Base-by-base conservation (phyloP, 805 yeast genomes). In the Metschnikowia amazonensis region DNA sequence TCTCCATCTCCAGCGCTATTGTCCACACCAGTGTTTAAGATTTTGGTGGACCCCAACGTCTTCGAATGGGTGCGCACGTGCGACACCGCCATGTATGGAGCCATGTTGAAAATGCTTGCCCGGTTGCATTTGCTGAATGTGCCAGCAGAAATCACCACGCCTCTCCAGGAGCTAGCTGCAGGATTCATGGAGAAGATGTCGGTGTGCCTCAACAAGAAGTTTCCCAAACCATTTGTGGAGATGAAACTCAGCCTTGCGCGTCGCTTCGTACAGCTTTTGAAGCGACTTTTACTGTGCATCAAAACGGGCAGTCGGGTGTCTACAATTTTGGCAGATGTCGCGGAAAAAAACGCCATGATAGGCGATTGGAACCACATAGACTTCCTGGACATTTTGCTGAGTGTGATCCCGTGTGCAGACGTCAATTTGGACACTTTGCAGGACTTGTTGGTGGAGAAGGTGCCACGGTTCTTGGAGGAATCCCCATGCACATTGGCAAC, bases 41-140 rank as follows among this genome's bases (percentile, higher is more conserved):
- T 87, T 18, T 77, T 82, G 57, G 70, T 70, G 5, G 67, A 76
- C 9, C 76, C 76, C 11, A 63, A 66, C 5, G 56, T 81, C 11
- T 56, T 70, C 4, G 74, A 74, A 13, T 88, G 96, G 95, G 73
- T 85, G n/a, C 55, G 72, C 27, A 66, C 75, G 38, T 84, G 89
- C 59, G 96, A 89, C 60, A 56, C 74, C 48, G 67, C 76, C n/a
- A 75, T 83, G 65, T 86, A 83, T 63, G 68, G 67, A 34, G 58
- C 70, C 3, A 64, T 76, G 59, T 69, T 83, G 18, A 77, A 76
- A 52, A 74, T 82, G 76, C 64, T 88, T 50, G 75, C 83, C 3
- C 83, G 82, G 23, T 65, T 85, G 46, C 79, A 80, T 13, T 64
- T 82, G 33, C 36, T 35, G 30, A 64, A 67, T 44, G 74, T 84